phyloP scores from a whole-genome alignment of 129 eudicot genomes.

The Flaveria linearis region DNA sequence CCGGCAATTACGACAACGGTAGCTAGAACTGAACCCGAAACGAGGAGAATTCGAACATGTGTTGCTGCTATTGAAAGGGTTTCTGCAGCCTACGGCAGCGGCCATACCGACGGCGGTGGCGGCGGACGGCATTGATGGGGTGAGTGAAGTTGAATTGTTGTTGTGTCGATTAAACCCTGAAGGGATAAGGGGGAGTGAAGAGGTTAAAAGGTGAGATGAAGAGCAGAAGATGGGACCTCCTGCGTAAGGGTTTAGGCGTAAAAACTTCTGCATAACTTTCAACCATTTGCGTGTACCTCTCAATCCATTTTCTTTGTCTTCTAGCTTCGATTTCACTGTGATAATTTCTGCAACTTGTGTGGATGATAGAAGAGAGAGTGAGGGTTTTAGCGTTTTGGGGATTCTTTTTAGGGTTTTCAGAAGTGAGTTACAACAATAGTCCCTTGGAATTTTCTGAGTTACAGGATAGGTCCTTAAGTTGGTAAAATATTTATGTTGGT shows the following conservation, averaged over 20 bases:
- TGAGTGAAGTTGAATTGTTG: not conserved
- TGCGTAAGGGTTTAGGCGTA: slow-evolving; percentile 55
- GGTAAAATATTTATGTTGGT: not conserved
- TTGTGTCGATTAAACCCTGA: slow-evolving; percentile 42
- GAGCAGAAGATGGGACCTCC: slow-evolving; percentile 37
- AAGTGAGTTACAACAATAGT: not conserved
- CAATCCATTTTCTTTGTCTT: slow-evolving; percentile 22
- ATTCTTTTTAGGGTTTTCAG: slow-evolving; percentile 26
- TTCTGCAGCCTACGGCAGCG: slow-evolving; percentile 29
- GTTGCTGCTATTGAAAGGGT: slow-evolving; percentile 6
- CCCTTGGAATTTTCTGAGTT: not conserved
- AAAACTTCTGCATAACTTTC: slow-evolving; percentile 63
- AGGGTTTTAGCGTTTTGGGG: slow-evolving; percentile 33
- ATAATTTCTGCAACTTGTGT: slow-evolving; percentile 14
- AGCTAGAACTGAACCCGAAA: slow-evolving; percentile 4
- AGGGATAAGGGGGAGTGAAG: slow-evolving; percentile 39
- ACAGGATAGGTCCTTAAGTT: not conserved
- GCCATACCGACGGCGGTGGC: slow-evolving; percentile 36
- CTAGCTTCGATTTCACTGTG: slow-evolving; percentile 26
- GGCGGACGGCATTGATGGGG: slow-evolving; percentile 28
- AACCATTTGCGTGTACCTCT: slow-evolving; percentile 42
- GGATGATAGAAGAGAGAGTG: not conserved
- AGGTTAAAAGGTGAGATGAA: slow-evolving; percentile 21
- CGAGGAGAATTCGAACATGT: slow-evolving; percentile 16
- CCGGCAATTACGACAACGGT: slow-evolving; percentile 44